Evolutionary conservation across 2,329 filamentous ascomycete species (phyloP), one percentile per base, ranked within the genome.

Genomic region (Pseudocercospora vitis): DNA sequence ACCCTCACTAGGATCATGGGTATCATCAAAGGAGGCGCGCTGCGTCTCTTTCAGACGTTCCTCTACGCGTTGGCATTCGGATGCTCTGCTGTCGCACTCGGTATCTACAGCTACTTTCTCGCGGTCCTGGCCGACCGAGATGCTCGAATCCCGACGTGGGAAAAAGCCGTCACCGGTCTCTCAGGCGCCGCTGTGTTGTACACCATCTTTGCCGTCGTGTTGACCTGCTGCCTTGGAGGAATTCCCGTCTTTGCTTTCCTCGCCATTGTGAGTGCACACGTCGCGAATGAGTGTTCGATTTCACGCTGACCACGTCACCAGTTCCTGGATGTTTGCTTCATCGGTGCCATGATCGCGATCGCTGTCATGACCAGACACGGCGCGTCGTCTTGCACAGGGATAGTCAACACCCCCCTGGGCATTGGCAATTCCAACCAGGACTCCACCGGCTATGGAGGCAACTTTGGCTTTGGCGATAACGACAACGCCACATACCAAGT

Each of bases 181-280:
- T 81, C 88, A 0, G 91, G 91, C 47, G 80, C 80, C 1, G 88
- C 84, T 2, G 81, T 86, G 0, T 68, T 95, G 7, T 96, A 96
- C 76, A 84, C 85, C 48, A 73, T 89, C 55, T 71, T 86, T 49
- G 87, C 84, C n/a, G 74, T 89, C 11, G 61, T 94, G 26, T 75
- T 95, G 31, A 85, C 92, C 7, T 90, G 88, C 76, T 94, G 83
- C 68, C 74, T 95, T 4, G 89, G 88, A 29, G 90, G 90, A 23
- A 80, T 87, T 56, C 77, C 80, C 3, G 77, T 92, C 70, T 86
- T 91, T 55, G 87, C 88, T 3, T 78, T 86, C 65, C 60, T 94
- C 50, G 88, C 82, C 59, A 82, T 95, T 58, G 57, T 61, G 44
- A 40, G 55, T 53, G 8, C 19, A 11, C 6, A 12, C 2, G 7